Evolutionary conservation across 2,329 filamentous ascomycete species (phyloP).

Genomic region (Fusarium begoniae): DNA sequence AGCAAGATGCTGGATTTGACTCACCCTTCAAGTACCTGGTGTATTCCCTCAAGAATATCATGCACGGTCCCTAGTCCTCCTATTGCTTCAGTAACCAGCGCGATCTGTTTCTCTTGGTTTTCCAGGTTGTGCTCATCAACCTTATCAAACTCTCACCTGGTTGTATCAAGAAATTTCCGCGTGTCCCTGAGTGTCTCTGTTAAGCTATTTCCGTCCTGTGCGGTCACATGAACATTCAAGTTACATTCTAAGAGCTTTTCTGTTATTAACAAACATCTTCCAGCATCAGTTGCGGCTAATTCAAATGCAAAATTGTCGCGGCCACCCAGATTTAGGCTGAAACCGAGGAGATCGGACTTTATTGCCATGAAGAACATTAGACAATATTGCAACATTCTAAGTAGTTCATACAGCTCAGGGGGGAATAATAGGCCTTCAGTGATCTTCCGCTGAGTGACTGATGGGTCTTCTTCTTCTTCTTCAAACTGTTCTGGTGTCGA

Average conservation of each 20-base stretch:
- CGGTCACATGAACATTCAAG: fast-evolving
- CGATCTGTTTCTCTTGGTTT: fast-evolving
- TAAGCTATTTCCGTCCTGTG: fast-evolving
- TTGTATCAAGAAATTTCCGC: fast-evolving
- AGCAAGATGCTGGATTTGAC: fast-evolving
- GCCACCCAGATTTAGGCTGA: background rate
- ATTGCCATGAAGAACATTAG: fast-evolving
- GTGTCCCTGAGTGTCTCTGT: background rate
- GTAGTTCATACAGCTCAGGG: too few species aligned
- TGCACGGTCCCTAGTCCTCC: fast-evolving
- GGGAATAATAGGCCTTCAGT: too few species aligned
- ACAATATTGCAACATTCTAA: background rate
- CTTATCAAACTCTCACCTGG: fast-evolving
- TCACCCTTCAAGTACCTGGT: background rate
- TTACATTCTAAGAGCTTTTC: fast-evolving
- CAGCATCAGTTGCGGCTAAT: fast-evolving
- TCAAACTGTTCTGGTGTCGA: fast-evolving
- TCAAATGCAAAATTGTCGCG: fast-evolving
- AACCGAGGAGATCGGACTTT: background rate
- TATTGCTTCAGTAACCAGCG: fast-evolving
- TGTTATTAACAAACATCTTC: background rate
- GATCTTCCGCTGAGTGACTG: fast-evolving
- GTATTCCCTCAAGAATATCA: background rate
- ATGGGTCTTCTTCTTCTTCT: background rate
- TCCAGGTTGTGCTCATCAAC: fast-evolving